phyloP scores from a whole-genome alignment of 495 filamentous ascomycete species.

The Tetracladium setigerum region DNA sequence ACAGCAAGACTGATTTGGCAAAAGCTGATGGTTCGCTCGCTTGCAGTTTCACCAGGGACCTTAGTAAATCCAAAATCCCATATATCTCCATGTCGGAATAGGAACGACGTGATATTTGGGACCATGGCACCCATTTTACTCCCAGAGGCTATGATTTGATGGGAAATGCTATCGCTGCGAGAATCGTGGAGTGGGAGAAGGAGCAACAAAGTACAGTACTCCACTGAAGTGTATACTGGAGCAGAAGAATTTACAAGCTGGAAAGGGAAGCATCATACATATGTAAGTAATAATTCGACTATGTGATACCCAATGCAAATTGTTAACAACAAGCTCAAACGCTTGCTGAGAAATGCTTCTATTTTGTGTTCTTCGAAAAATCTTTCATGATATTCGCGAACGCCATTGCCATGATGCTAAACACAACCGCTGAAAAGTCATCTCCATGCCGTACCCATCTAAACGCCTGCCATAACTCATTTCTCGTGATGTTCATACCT shows the following conservation, averaged over 20 bases:
- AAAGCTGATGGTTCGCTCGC: too few species aligned
- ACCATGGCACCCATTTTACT: conserved; percentile 58
- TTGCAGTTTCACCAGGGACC: too few species aligned
- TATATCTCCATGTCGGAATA: conserved; percentile 36
- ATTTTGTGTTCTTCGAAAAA: conserved; percentile 3
- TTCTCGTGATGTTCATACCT: conserved; percentile 23
- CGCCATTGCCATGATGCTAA: conserved; percentile 17
- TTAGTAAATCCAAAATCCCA: too few species aligned
- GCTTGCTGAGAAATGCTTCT: not conserved
- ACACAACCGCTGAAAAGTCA: conserved; percentile 9
- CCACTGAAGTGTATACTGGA: too few species aligned
- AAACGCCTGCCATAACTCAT: conserved; percentile 11
- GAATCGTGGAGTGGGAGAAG: conserved; percentile 4
- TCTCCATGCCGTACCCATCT: conserved; percentile 13
- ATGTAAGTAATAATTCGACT: too few species aligned
- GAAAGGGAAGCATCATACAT: too few species aligned
- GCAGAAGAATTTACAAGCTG: too few species aligned
- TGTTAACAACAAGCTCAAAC: too few species aligned
- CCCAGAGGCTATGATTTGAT: conserved; percentile 53
- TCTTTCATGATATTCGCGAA: conserved; percentile 12
- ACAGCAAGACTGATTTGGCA: too few species aligned
- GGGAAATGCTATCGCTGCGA: conserved; percentile 39
- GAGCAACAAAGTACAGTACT: not conserved
- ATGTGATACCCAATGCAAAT: too few species aligned
- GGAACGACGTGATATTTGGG: conserved; percentile 43